Evolutionary conservation across 495 filamentous ascomycete species (phyloP), one percentile per base, ranked within the genome.

Genomic region (Daldinia loculata): DNA sequence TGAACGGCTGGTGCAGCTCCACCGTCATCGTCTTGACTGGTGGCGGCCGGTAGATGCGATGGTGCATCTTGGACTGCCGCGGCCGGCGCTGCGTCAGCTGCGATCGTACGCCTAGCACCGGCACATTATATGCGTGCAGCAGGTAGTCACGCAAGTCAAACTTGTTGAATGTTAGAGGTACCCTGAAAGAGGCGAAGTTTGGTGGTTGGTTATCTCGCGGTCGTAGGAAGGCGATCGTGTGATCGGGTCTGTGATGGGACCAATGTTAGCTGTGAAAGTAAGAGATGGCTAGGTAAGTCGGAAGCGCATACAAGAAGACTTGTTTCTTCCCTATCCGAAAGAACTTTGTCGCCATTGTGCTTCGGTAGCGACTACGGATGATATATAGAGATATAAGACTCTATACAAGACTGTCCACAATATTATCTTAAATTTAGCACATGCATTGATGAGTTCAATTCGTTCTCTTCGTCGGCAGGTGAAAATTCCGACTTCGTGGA

Each of bases 131-230:
- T 19, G 79, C 85, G 75, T 93, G 84, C 74, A 87, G 87, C 53
- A 98, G 89, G 82, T 97, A 98, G 84, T 96, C 93, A 77, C 91
- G 90, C 27, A 97, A 79, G 80, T 97, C 94, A 71, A 97, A 88
- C 81, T 98, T 97, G 87, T 91, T 93, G 84, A 96, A 91, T 67
- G 86, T 88, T 74, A 97, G 86, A 15, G 94, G 94, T 48, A 97
- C 94, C 74, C 87, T 82, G 86, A 98, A 97, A 56, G 88, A 87
- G 52, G 93, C 94, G 73, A 89, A 91, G 79, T 87, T 91, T 29
- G 93, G 86, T 27, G 91, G 89, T 74, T 92, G 88, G 74, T 84
- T 85, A 34, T 87, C 85, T 30, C 88, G 91, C 19, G 79, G 79
- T 64, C 90, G 90, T 74, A 94, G 81, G 67, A 97, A 87, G 67